Evolutionary conservation across 164 flowering plant genomes (phyloP), one percentile per base, ranked within the genome.

Genomic region (Chimonanthus salicifolius): DNA sequence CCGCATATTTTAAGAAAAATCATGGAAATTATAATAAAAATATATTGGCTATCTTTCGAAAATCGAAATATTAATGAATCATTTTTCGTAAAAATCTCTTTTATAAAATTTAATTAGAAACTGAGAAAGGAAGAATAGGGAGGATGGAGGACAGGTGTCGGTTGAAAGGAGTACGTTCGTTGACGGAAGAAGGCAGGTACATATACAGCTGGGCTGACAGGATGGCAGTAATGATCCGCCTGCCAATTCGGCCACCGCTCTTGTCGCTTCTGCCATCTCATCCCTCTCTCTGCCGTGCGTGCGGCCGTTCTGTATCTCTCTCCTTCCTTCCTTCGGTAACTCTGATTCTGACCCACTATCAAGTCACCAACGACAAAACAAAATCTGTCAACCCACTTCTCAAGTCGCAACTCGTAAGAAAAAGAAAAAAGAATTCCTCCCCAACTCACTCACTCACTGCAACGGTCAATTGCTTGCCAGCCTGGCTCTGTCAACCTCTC

Each of bases 191-290:
- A 58, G 68, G 83, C 76, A 72, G 82, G 80, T 83, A 83, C 85
- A 81, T 78, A 79, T 74, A 85, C 91, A 88, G 82, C 91, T 88
- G 94, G 83, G 76, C 74, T 82, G 84, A 77, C 88, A 84, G 81
- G 69, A 75, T 75, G 76, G 88, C 86, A 84, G 86, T 84, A 88
- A 86, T 86, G 84, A 85, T 84, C 85, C 90, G 87, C 83, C 81
- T 77, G 84, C 86, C 88, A 82, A 85, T 88, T 86, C 82, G 83
- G 90, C 85, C 88, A 87, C 85, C 85, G 60, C 20, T 80, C 80
- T 88, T 88, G 94, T 91, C 90, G 88, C 85, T 81, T 84, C 85
- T 21, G 70, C 86, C 92, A 91, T 68, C 74, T 90, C 92, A 88
- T 48, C 86, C 67, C 7, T 74, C 21, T 20, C 21, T 20, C 21